These are phyloP conservation scores for Ploettnerulaceae sp. DNA, from an alignment of 2,329 filamentous ascomycete genomes.

Conservation along the genomic window DNA sequence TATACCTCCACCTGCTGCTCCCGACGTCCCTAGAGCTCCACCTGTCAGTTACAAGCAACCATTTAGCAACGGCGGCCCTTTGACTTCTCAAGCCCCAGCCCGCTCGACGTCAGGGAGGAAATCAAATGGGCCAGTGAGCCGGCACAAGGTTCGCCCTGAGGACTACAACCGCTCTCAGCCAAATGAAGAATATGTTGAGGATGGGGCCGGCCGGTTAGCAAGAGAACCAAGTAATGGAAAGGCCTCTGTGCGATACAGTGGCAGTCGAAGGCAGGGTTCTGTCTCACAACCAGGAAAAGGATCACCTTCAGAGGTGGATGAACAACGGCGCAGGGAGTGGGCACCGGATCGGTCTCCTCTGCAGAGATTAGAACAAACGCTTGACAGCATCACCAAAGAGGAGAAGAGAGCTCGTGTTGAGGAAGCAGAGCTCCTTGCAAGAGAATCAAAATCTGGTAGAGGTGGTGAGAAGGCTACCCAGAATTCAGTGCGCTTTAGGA, in stretches of 20 bases:
- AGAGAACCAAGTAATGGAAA: conserved; percentile 23
- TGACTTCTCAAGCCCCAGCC: conserved; percentile 32
- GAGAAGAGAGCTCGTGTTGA: conserved; percentile 83
- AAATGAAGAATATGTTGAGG: conserved; percentile 12
- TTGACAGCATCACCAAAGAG: conserved; percentile 92
- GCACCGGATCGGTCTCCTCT: conserved; percentile 84
- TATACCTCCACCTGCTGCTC: conserved; percentile 44
- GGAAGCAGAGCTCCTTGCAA: conserved; percentile 71
- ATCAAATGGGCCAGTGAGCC: conserved; percentile 28
- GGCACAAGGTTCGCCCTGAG: conserved; percentile 18
- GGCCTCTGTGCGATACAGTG: conserved; percentile 6
- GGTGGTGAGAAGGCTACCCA: conserved; percentile 25
- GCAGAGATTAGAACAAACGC: conserved; percentile 85
- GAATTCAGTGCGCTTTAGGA: conserved; percentile 32
- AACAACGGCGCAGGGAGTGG: conserved; percentile 48
- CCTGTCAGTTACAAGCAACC: conserved; percentile 53
- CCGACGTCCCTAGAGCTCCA: conserved; percentile 53
- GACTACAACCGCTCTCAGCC: conserved; percentile 23
- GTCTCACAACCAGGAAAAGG: conserved; percentile 33
- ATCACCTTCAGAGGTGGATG: conserved; percentile 33
- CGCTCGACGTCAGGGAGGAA: conserved; percentile 29
- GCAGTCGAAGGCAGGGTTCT: conserved; percentile 4
- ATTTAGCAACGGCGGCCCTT: conserved; percentile 37
- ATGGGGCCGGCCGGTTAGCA: conserved; percentile 7
- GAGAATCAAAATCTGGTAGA: conserved; percentile 43